phyloP scores from a whole-genome alignment of 768 basidiomycete genomes.

The Gloeopeniophorella convolvens region DNA sequence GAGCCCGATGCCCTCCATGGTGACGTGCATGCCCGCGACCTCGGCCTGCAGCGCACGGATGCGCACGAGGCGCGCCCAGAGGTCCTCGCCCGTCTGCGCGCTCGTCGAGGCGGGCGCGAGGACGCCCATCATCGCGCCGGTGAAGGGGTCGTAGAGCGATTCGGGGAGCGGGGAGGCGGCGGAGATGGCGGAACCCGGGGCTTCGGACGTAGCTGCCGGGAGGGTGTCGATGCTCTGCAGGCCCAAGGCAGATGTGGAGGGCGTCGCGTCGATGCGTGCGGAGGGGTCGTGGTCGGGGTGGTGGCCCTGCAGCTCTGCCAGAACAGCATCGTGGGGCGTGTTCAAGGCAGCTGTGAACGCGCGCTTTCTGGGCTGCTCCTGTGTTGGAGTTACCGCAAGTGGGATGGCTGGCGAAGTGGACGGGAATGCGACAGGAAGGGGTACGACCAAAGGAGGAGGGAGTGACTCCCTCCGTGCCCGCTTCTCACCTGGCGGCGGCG shows the following conservation, averaged over 20 bases:
- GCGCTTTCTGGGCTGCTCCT: conserved; percentile 21
- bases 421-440: too few relatives aligned
- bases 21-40: conserved; percentile 64
- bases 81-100: conserved; percentile 32
- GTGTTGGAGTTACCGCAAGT: conserved; percentile 1
- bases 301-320: conserved; percentile 45
- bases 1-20: conserved; percentile 63
- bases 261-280: conserved; percentile 16
- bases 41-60: conserved; percentile 70
- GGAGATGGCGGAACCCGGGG: conserved; percentile 16
- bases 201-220: conserved; percentile 18
- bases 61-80: conserved; percentile 63
- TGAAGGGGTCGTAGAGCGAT: conserved; percentile 41
- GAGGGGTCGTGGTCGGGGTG: conserved; percentile 12
- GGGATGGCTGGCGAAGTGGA: background rate
- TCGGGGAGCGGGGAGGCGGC: conserved; percentile 24
- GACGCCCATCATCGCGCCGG: conserved; percentile 38
- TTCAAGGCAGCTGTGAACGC: conserved; percentile 29
- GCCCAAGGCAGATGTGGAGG: background rate
- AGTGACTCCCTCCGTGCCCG: too few relatives aligned
- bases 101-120: conserved; percentile 23
- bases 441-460: too few relatives aligned
- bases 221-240: conserved; percentile 11
- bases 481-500: too few relatives aligned
- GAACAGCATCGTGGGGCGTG: conserved; percentile 58